Conservation (phyloP, 768 basidiomycete genomes). For the Lactarius akahatsu region DNA sequence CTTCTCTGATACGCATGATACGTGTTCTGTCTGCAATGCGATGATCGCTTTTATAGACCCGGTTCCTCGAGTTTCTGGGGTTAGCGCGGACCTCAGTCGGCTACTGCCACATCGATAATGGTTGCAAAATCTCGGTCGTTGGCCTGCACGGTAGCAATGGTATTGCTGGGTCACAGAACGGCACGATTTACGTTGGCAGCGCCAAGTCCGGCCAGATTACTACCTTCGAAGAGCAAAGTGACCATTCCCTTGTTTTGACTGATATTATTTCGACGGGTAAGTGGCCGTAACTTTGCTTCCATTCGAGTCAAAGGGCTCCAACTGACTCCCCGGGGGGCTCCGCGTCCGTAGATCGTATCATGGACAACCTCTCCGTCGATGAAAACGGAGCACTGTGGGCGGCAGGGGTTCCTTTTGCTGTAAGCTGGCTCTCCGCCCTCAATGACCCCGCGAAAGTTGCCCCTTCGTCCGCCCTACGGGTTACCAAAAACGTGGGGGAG, state of each 20-base stretch:
- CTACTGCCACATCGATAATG: slow-evolving; percentile 58
- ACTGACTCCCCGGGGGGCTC: not conserved
- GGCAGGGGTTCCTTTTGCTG: slow-evolving; percentile 49
- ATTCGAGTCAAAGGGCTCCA: not conserved
- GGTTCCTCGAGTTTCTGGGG: slow-evolving; percentile 19
- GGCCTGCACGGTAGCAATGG: slow-evolving; percentile 61
- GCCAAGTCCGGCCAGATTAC: slow-evolving; percentile 45
- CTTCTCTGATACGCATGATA: not conserved
- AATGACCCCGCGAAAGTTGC: slow-evolving; percentile 42
- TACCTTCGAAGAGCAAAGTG: slow-evolving; percentile 57
- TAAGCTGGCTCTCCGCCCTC: slow-evolving; percentile 43
- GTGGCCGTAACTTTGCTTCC: slow-evolving; percentile 14
- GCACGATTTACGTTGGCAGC: slow-evolving; percentile 63
- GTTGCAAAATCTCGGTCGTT: slow-evolving; percentile 59
- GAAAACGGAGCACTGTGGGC: slow-evolving; percentile 60
- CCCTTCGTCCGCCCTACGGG: slow-evolving; percentile 51
- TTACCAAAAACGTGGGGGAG: slow-evolving; percentile 53
- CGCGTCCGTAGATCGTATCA: slow-evolving; percentile 41
- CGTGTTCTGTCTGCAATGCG: too few species aligned
- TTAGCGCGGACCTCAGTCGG: slow-evolving; percentile 49
- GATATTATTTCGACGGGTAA: slow-evolving; percentile 57
- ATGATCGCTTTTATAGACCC: slow-evolving; percentile 1
- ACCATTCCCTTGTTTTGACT: slow-evolving; percentile 54
- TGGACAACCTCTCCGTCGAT: slow-evolving; percentile 67
- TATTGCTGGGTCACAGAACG: slow-evolving; percentile 50